Percentiles rank a stretch among this genome's conserved stretches.
Evolutionary conservation across 1,284 basidiomycete species (phyloP).

Genomic region (Erythrobasidium hasegawianum): DNA sequence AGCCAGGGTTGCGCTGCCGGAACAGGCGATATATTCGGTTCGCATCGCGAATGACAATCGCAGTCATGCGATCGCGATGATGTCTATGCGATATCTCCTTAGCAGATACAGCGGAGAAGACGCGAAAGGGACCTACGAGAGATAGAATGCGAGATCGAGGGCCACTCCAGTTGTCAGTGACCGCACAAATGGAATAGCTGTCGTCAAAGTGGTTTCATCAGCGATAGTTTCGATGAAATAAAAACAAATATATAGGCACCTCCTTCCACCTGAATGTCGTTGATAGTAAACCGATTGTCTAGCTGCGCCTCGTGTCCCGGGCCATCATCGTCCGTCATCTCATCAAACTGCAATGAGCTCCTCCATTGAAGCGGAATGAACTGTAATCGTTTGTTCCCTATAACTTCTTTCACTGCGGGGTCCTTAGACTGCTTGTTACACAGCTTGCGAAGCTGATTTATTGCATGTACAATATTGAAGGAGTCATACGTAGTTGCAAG

Average conservation of each 20-base stretch:
- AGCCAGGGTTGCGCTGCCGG: conserved; percentile 46
- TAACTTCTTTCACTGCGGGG: conserved; percentile 38
- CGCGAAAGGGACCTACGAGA: conserved; percentile 39
- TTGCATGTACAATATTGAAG: conserved; percentile 45
- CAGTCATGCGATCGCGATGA: conserved; percentile 46
- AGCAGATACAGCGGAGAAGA: too few relatives aligned
- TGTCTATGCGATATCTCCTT: conserved; percentile 30
- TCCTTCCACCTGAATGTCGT: conserved; percentile 42
- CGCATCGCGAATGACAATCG: conserved; percentile 46
- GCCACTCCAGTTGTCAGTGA: conserved; percentile 46
- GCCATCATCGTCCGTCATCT: conserved; percentile 40
- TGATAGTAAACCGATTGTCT: conserved; percentile 41
- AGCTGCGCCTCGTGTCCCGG: conserved; percentile 36
- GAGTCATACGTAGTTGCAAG: conserved; percentile 44
- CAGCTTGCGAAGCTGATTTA: conserved; percentile 42
- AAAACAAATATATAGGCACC: too few relatives aligned
- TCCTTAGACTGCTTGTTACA: conserved; percentile 38
- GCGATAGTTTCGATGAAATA: too few relatives aligned
- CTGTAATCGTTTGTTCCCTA: conserved; percentile 42
- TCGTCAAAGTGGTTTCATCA: too few relatives aligned
- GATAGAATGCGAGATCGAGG: conserved; percentile 48
- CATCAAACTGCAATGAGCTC: conserved; percentile 43
- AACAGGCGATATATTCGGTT: conserved; percentile 49
- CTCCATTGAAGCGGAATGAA: conserved; percentile 47
- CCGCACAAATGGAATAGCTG: conserved; percentile 46